Evolutionary conservation across 2,329 filamentous ascomycete genomes (phyloP).

Genomic region (Niveomyces coronatus): DNA sequence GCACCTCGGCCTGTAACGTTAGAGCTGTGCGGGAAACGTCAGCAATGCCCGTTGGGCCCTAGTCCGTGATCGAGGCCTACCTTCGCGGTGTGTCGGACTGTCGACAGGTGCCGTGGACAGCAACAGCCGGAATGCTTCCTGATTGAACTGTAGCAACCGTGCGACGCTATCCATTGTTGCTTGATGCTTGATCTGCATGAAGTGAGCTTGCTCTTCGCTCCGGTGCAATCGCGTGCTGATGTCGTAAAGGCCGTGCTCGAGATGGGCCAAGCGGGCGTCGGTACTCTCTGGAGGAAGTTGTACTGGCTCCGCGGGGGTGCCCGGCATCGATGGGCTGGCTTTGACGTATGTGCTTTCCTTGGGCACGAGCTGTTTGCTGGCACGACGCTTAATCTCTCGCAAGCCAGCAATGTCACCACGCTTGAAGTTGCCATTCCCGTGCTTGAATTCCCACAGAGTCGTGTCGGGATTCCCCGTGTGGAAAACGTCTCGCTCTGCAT

Average conservation of each 20-base stretch:
- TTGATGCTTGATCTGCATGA: conserved; percentile 72
- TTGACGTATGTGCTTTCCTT: conserved; percentile 80
- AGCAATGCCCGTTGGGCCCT: conserved; percentile 21
- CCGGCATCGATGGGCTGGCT: conserved; percentile 63
- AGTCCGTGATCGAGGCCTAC: conserved; percentile 54
- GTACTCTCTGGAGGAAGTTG: conserved; percentile 59
- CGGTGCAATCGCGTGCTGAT: conserved; percentile 65
- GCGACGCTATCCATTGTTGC: conserved; percentile 70
- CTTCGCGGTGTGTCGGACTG: conserved; percentile 68
- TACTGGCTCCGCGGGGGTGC: conserved; percentile 75
- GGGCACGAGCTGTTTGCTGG: conserved; percentile 88
- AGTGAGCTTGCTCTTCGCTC: conserved; percentile 72
- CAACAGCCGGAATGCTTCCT: conserved; percentile 70
- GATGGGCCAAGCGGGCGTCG: conserved; percentile 61
- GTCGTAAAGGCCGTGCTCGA: conserved; percentile 80
- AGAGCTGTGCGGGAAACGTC: conserved; percentile 35
- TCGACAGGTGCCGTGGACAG: conserved; percentile 66
- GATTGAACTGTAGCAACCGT: conserved; percentile 64
- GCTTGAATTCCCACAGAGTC: conserved; percentile 97
- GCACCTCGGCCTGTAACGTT: conserved; percentile 48
- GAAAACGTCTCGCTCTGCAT: conserved; percentile 89
- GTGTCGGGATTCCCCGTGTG: conserved; percentile 90
- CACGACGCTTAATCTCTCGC: conserved; percentile 89
- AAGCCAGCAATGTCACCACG: conserved; percentile 84
- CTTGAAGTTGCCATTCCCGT: conserved; percentile 95